A percentile compares a stretch with the other conserved stretches of the same genome.
Conservation (phyloP, 306 rosid species). For the cucumber (Cucumis sativus) region DNA sequence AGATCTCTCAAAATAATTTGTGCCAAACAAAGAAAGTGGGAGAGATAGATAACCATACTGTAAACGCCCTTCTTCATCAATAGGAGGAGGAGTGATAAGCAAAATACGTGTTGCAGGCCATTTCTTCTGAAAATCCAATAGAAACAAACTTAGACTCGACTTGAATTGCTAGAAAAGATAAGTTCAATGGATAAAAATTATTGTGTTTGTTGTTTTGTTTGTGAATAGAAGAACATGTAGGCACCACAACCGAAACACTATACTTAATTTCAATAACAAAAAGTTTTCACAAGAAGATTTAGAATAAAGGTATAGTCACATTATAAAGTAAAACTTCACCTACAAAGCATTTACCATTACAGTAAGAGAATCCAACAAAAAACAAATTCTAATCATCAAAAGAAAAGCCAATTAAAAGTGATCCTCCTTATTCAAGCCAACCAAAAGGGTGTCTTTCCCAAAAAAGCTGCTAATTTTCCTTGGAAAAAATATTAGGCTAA, state of each 20-base stretch:
- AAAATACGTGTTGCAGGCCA: conserved; percentile 58
- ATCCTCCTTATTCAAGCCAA: neutral
- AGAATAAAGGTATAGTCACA: neutral
- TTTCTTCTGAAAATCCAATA: conserved; percentile 33
- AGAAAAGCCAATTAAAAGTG: neutral
- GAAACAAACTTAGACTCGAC: neutral
- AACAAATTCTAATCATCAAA: neutral
- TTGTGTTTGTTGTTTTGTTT: neutral
- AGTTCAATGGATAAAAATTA: neutral
- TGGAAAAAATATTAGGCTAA: too few relatives aligned
- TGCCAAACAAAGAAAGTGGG: neutral
- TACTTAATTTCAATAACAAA: neutral
- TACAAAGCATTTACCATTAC: neutral
- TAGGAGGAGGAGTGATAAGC: conserved; percentile 81
- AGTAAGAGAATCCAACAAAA: neutral
- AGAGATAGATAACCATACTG: conserved; percentile 22
- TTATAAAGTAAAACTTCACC: neutral
- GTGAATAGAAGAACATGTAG: neutral
- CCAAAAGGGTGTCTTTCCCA: neutral
- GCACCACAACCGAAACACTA: neutral
- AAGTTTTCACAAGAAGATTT: neutral
- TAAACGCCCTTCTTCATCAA: conserved; percentile 64
- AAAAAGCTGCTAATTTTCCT: neutral
- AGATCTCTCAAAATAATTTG: neutral
- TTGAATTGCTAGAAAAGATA: too few relatives aligned